Base-by-base conservation (phyloP, 345 rosid species). In the Corchorus olitorius region DNA sequence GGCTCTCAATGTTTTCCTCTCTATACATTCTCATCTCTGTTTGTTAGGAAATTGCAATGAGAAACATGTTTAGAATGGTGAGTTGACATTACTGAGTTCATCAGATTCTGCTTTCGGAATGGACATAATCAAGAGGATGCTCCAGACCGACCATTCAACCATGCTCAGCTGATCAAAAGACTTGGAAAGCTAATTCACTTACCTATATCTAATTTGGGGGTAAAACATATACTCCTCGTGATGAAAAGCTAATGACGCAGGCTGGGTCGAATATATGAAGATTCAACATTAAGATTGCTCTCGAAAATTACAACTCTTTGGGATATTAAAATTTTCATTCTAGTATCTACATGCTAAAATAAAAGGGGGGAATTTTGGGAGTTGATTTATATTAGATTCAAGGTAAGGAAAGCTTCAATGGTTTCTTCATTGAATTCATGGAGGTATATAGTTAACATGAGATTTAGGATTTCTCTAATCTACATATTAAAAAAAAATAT, bases 71-170 rank as follows among this genome's bases (percentile, higher is more conserved):
- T 82, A 72, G 73, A 82, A 77, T 69, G 77, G 80, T 76, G 83
- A 78, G 77, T 72, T 71, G 16, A 75, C 2, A n/a, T 78, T 81
- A 65, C 77, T 76, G 97, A 96, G 99, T 76, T n/a, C 98, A 66
- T 92, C 98, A 8, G 99, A 96, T 81, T 96, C 99, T 49, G 86
- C 97, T 7, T 96, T 96, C 81, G 97, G 98, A 76, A 93, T 93
- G 95, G 97, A 93, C 79, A 88, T 93, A 89, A 8, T 92, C 54
- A 96, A 93, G 92, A 89, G 93, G 83, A 93, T 96, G 94, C 91
- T 96, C 22, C 98, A 96, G 78, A 88, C 93, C 5, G 97, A 97
- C 48, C 98, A 92, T 82, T 98, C 99, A 16, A 89, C 94, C 13
- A 91, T 96, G 97, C 93, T 93, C 74, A 87, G 91, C 83, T 96